A percentile compares a stretch with the other conserved stretches of the same genome.
These are phyloP conservation scores for Dryadomyces quercus-mongolicae DNA, from an alignment of 2,329 filamentous ascomycete genomes.

Conservation along the genomic window DNA sequence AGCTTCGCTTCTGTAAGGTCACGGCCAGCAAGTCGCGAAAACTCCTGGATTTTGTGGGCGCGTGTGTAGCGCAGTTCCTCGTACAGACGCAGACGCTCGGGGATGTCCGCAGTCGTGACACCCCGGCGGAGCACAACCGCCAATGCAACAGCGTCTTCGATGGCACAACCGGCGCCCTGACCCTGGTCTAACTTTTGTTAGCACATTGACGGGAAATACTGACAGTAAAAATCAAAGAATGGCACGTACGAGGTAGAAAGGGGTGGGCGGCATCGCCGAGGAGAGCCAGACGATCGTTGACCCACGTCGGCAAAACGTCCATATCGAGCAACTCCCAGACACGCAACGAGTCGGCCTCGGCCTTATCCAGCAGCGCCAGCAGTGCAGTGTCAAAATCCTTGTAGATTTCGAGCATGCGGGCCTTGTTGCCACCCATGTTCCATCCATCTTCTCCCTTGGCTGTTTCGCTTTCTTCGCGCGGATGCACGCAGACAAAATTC, in stretches of 20 bases:
- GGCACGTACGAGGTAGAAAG: constrained; percentile 40
- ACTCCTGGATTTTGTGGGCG: constrained; percentile 15
- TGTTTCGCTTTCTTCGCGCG: constrained; percentile 25
- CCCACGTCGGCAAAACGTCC: constrained; percentile 43
- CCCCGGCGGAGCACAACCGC: constrained; percentile 39
- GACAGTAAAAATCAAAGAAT: constrained; percentile 13
- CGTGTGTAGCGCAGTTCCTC: constrained; percentile 44
- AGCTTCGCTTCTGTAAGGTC: constrained; percentile 28
- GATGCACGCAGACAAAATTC: constrained; percentile 41
- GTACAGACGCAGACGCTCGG: constrained; percentile 45
- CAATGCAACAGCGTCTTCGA: constrained; percentile 53
- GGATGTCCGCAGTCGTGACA: constrained; percentile 31
- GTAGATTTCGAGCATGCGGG: constrained; percentile 26
- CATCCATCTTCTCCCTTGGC: constrained; percentile 21
- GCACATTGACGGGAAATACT: no score
- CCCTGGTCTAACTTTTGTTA: constrained; percentile 28
- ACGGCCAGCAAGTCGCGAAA: constrained; percentile 36
- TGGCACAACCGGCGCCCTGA: constrained; percentile 50
- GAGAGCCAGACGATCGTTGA: constrained; percentile 38
- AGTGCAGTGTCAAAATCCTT: constrained; percentile 29
- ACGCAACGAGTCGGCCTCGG: constrained; percentile 32
- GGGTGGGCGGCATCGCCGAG: constrained; percentile 59
- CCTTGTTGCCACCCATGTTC: constrained; percentile 24
- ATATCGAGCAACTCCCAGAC: constrained; percentile 50
- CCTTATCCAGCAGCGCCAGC: constrained; percentile 27